Percentiles rank a stretch among this genome's conserved stretches.
Evolutionary conservation across 768 basidiomycete species (phyloP).

Genomic region (Boletus edulis): DNA sequence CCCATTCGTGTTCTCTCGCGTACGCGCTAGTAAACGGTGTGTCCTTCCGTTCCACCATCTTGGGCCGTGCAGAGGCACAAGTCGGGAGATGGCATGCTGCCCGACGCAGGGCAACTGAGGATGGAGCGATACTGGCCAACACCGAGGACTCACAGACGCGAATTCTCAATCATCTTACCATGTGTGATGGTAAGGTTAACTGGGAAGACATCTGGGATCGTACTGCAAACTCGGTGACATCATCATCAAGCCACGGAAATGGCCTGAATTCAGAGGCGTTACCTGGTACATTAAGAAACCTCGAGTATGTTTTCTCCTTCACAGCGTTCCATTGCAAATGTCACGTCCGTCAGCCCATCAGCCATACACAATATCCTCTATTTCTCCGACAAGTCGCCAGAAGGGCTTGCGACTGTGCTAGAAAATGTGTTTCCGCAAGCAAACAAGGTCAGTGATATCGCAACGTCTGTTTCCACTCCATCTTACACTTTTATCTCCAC

Average conservation of each 20-base stretch:
- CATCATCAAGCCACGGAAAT: neutral
- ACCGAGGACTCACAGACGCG: neutral
- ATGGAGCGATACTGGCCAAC: neutral
- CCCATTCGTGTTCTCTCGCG: conserved; percentile 57
- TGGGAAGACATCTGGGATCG: conserved; percentile 56
- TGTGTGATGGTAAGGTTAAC: conserved; percentile 24
- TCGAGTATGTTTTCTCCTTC: conserved; percentile 25
- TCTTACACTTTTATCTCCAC: neutral
- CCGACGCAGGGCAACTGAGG: conserved; percentile 30
- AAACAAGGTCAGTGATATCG: conserved; percentile 42
- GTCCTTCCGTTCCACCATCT: conserved; percentile 62
- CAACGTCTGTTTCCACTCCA: neutral
- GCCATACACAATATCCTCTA: conserved; percentile 40
- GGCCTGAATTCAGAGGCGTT: conserved; percentile 17
- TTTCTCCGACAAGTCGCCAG: conserved; percentile 55
- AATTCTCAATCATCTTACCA: conserved; percentile 1
- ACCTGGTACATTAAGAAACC: conserved; percentile 37
- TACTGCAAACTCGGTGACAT: conserved; percentile 8
- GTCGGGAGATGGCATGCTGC: conserved; percentile 73
- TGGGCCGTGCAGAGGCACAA: conserved; percentile 54
- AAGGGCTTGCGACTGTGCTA: conserved; percentile 51
- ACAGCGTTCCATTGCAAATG: neutral
- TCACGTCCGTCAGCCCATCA: conserved; percentile 14
- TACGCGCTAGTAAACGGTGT: conserved; percentile 44
- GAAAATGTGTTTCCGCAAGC: conserved; percentile 39